phyloP scores from a whole-genome alignment of 192 early-diverging fungal genomes.

The Rhizoclosmatium sp. region DNA sequence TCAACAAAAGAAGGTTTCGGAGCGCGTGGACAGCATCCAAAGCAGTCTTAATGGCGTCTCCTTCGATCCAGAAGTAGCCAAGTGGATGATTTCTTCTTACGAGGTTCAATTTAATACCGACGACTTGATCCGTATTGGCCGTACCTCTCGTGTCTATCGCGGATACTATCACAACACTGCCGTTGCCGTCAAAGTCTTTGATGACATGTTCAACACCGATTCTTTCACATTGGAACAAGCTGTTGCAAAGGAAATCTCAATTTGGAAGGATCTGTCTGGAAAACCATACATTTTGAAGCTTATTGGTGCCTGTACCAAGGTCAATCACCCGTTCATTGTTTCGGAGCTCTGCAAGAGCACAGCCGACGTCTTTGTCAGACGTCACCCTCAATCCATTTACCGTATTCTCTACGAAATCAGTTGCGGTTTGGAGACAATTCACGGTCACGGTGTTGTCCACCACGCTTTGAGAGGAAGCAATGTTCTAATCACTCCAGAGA shows the following conservation, averaged over 20 bases:
- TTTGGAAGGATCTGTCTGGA: conserved; percentile 8
- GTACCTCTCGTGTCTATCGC: conserved; percentile 14
- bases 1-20: not conserved
- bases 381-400: conserved; percentile 83
- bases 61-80: conserved; percentile 7
- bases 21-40: not conserved
- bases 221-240: not conserved
- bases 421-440: conserved; percentile 83
- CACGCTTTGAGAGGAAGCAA: conserved; percentile 91
- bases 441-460: conserved; percentile 76
- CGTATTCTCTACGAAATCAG: conserved; percentile 82
- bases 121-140: conserved; percentile 15
- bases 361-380: conserved; percentile 63
- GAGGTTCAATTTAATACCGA: conserved; percentile 14
- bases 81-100: conserved; percentile 31
- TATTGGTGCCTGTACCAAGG: conserved; percentile 33
- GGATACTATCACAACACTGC: not conserved
- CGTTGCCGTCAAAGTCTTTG: conserved; percentile 30
- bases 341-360: conserved; percentile 14
- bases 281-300: conserved; percentile 25
- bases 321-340: conserved; percentile 26
- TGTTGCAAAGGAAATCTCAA: conserved; percentile 13
- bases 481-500: conserved; percentile 88
- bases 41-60: not conserved
- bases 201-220: conserved; percentile 19